Conservation (phyloP, 345 rosid species). For the Salix viminalis region DNA sequence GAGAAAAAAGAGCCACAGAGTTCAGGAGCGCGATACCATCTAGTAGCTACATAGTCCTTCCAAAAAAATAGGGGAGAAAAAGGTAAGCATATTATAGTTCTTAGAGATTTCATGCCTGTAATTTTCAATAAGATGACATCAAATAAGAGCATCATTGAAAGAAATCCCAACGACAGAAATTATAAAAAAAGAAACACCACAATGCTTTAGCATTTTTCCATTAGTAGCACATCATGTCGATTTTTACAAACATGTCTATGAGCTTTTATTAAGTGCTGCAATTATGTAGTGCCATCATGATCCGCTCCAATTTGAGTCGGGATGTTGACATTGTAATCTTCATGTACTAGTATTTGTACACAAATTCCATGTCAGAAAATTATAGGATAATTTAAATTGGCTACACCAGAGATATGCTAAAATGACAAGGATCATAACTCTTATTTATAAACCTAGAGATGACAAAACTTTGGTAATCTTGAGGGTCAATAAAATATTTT, state of each 20-base stretch:
- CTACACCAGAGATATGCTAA: background rate
- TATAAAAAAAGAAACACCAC: background rate
- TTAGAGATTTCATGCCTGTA: conserved; percentile 2
- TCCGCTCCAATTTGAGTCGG: background rate
- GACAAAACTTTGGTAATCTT: background rate
- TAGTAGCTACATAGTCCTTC: conserved; percentile 98
- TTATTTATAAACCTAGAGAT: background rate
- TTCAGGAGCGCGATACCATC: conserved; percentile 99
- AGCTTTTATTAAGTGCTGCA: background rate
- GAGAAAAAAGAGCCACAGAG: conserved; percentile 98
- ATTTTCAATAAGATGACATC: background rate
- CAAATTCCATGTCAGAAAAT: background rate
- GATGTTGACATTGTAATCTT: background rate
- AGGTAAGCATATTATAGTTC: conserved; percentile 7
- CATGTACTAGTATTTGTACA: background rate
- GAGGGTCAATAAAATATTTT: background rate
- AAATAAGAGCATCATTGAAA: background rate
- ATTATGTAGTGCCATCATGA: background rate
- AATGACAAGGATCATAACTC: background rate
- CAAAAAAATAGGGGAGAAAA: background rate
- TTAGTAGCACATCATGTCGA: background rate
- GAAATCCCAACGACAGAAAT: background rate
- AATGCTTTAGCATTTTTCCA: background rate
- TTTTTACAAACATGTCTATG: background rate
- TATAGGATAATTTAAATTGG: background rate